Base-by-base conservation (phyloP, 2,329 filamentous ascomycete genomes). In the Trichoderma sp. region DNA sequence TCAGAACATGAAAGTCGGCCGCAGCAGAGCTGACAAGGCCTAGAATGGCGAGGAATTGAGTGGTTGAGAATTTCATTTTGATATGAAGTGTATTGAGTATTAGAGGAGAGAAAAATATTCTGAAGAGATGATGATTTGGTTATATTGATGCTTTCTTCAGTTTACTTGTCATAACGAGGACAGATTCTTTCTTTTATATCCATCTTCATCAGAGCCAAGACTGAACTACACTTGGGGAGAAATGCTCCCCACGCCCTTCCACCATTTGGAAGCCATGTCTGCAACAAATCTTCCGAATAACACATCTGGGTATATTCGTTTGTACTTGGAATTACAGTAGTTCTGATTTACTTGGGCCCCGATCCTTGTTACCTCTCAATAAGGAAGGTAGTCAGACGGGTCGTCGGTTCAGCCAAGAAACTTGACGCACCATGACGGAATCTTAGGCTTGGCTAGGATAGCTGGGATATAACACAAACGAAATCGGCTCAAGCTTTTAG, bases 1-100 rank as follows among this genome's bases (percentile, higher is more conserved):
- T 65, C 35, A 65, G 13, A 29, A 65, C 5, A 24, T 65, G 62
- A 33, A 65, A 65, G 47, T 65, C 62, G 19, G 62, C 62, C 11
- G 27, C 62, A 27, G 14, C 52, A 43, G 43, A 21, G n/a, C 35
- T 57, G 19, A 52, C 52, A 16, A 65, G 31, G 10, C 52, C 27
- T 11, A 65, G 35, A 19, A 37, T 5, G 5, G 62, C 52, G 1
- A 65, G 52, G 14, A 43, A 21, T 11, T 65, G 62, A 29, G 35
- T 35, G 4, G 31, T 24, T 43, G 62, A 24, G 52, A 29, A 56
- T 19, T 47, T 65, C 62, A 65, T 65, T 3, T 37, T 31, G 24
- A n/a, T 21, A 31, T 35, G 6, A 33, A 35, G 31, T 5, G n/a
- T 33, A 14, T n/a, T 7, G 1, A 19, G 7, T n/a, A 43, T n/a